phyloP scores from a whole-genome alignment of 1,284 basidiomycete species.

The Puccinia coronata region DNA sequence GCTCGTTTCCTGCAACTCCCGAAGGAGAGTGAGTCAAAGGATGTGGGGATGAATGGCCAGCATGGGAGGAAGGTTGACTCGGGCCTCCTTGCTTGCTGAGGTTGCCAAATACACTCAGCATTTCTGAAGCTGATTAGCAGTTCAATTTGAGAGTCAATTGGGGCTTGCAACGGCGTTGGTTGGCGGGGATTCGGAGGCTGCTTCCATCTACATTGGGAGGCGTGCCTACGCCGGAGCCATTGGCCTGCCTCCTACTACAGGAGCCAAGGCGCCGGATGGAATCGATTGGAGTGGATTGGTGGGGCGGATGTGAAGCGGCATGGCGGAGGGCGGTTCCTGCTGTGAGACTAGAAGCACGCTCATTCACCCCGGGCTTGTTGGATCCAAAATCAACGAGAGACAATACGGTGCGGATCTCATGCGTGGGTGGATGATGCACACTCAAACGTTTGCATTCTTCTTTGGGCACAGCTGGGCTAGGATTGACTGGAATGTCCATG shows the following conservation, averaged over 20 bases:
- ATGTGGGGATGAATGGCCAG: neutral
- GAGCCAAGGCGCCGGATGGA: constrained; percentile 41
- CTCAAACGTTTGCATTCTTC: neutral
- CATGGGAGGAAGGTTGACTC: neutral
- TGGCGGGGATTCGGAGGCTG: neutral
- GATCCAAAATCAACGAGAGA: neutral
- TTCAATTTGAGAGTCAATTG: constrained; percentile 48
- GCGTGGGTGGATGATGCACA: neutral
- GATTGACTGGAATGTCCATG: neutral
- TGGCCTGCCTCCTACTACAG: constrained; percentile 7
- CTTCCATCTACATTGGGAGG: neutral
- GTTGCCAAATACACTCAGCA: constrained; percentile 17
- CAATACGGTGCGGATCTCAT: neutral
- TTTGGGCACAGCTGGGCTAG: neutral
- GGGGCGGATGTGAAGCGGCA: neutral
- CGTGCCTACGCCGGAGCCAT: neutral
- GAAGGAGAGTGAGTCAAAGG: neutral
- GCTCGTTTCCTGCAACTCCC: neutral
- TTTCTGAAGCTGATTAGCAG: constrained; percentile 13
- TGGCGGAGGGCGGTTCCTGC: neutral
- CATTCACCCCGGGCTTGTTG: neutral
- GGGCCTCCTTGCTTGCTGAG: neutral
- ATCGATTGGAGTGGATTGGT: neutral
- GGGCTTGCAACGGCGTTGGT: constrained; percentile 43
- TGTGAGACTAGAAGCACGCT: neutral